These are phyloP conservation scores for Cryptococcus depauperatus DNA, from an alignment of 1,284 basidiomycete genomes.

Conservation along the genomic window DNA sequence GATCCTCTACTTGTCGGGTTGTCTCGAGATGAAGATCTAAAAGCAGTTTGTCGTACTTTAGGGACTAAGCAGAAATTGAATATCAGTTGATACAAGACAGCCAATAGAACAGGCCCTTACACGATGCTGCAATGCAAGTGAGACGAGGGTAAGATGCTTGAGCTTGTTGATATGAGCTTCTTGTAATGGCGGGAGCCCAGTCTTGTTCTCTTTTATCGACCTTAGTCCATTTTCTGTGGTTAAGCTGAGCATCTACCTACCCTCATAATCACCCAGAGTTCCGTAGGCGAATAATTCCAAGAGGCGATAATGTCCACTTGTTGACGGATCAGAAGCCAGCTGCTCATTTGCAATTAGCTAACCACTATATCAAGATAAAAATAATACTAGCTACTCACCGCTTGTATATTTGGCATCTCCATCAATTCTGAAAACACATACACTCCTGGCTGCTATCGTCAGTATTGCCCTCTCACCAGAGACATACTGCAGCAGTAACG, in stretches of 20 bases:
- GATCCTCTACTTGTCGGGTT: constrained; percentile 80
- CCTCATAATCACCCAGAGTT: constrained; percentile 68
- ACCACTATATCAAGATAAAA: not conserved
- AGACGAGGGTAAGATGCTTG: constrained; percentile 82
- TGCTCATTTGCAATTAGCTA: constrained; percentile 34
- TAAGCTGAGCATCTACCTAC: constrained; percentile 25
- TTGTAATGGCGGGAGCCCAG: constrained; percentile 59
- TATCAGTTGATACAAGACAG: not conserved
- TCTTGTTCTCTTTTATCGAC: constrained; percentile 53
- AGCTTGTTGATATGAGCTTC: constrained; percentile 71
- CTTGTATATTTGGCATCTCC: constrained; percentile 68
- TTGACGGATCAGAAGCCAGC: constrained; percentile 59
- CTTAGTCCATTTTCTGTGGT: not conserved
- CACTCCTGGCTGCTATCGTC: constrained; percentile 55
- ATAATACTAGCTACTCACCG: constrained; percentile 52
- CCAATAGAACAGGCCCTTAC: constrained; percentile 50
- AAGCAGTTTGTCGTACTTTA: constrained; percentile 25
- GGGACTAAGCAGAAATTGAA: constrained; percentile 15
- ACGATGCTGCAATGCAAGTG: constrained; percentile 62
- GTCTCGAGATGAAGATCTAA: constrained; percentile 57
- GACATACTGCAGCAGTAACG: constrained; percentile 61
- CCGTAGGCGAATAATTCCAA: constrained; percentile 83
- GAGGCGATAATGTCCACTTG: constrained; percentile 55
- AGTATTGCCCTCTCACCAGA: constrained; percentile 3
- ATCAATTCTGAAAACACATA: constrained; percentile 85